Conservation (phyloP, 2,329 filamentous ascomycete species). For the Pseudogymnoascus sp. region DNA sequence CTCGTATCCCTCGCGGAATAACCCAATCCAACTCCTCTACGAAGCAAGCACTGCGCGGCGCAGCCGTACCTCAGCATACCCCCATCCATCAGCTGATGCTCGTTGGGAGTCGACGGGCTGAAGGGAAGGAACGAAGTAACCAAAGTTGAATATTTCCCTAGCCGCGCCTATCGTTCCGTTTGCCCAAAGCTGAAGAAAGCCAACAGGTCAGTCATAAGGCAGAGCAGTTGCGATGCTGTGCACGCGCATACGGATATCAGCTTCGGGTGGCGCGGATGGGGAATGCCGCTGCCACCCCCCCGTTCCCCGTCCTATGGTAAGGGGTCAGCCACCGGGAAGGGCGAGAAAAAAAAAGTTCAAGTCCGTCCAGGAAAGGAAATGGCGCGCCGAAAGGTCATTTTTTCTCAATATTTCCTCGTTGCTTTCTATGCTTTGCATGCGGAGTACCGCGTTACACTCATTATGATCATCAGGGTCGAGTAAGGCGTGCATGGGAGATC, state of each 20-base stretch:
- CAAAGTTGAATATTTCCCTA: not conserved
- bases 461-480: constrained; percentile 3
- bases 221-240: not conserved
- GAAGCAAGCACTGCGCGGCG: not conserved
- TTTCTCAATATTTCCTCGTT: not conserved
- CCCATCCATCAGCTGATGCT: not conserved
- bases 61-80: not conserved
- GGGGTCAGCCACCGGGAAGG: not conserved
- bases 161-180: constrained; percentile 3
- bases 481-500: not conserved
- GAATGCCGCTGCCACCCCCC: not conserved
- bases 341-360: not conserved
- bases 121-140: not conserved
- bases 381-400: not conserved
- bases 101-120: constrained; percentile 4
- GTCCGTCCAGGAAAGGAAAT: not conserved
- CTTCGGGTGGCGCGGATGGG: not conserved
- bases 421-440: not conserved
- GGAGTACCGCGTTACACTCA: not conserved
- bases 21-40: not conserved
- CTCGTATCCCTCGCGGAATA: not conserved
- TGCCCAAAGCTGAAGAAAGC: not conserved
- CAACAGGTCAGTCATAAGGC: constrained; percentile 1
- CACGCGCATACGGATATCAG: not conserved
- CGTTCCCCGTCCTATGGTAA: not conserved